These are phyloP conservation scores for Termitomyces sp. DNA, from an alignment of 768 basidiomycete species.

Conservation along the genomic window DNA sequence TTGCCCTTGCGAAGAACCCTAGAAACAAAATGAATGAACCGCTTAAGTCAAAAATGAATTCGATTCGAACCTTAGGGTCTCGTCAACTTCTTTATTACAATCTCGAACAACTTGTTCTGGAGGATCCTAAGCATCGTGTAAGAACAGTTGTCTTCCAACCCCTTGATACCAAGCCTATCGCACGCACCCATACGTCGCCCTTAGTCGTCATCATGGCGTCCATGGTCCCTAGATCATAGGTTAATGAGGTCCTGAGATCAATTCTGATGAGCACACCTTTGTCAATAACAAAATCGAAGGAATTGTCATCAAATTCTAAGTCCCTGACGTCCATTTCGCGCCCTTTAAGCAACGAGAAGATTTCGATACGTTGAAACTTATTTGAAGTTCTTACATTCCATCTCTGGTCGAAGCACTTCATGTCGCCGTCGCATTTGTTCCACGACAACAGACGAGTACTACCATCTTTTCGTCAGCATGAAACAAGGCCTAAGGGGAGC, in stretches of 20 bases:
- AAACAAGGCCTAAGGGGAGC: not conserved
- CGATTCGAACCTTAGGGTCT: constrained; percentile 54
- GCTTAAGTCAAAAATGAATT: not conserved
- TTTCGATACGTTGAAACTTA: not conserved
- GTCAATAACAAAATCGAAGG: constrained; percentile 80
- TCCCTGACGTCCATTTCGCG: constrained; percentile 78
- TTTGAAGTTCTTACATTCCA: constrained; percentile 51
- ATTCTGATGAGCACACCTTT: constrained; percentile 40
- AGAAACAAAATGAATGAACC: not conserved
- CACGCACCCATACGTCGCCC: constrained; percentile 73
- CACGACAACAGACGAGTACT: constrained; percentile 77
- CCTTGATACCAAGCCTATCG: not conserved
- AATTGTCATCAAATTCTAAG: constrained; percentile 50
- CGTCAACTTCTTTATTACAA: constrained; percentile 72
- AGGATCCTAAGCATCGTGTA: constrained; percentile 51
- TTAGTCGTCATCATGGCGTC: constrained; percentile 86
- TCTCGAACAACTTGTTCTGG: constrained; percentile 63
- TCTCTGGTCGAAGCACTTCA: constrained; percentile 43
- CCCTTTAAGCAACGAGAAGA: constrained; percentile 39
- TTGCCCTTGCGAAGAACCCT: constrained; percentile 59
- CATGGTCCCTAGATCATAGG: constrained; percentile 53
- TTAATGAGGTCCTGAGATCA: not conserved
- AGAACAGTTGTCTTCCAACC: not conserved
- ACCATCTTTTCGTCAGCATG: not conserved
- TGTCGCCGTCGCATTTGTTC: constrained; percentile 66